Percentiles rank a stretch among this genome's conserved stretches.
phyloP scores from a whole-genome alignment of 2,329 filamentous ascomycete genomes.

The Didymosphaeria variabile region DNA sequence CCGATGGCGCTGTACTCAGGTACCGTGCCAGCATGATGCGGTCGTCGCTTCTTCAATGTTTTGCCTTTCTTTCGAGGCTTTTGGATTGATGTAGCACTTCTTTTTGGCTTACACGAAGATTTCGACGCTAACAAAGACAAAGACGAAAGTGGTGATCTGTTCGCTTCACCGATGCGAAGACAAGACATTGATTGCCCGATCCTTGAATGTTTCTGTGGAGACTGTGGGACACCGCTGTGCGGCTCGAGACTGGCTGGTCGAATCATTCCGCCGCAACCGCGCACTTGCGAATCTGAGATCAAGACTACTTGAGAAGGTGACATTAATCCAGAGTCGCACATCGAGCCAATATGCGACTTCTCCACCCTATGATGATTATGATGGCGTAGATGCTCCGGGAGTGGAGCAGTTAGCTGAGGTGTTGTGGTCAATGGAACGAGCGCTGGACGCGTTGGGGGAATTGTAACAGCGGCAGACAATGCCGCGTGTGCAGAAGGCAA shows the following conservation, averaged over 20 bases:
- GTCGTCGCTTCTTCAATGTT: slow-evolving; percentile 25
- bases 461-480: slow-evolving; percentile 20
- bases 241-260: slow-evolving; percentile 30
- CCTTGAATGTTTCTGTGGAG: slow-evolving; percentile 5
- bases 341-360: slow-evolving; percentile 27
- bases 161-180: neutral
- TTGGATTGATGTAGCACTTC: neutral
- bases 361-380: slow-evolving; percentile 31
- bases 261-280: slow-evolving; percentile 42
- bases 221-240: slow-evolving; percentile 22
- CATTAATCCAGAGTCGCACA: neutral
- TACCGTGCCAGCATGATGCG: neutral
- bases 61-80: slow-evolving; percentile 22
- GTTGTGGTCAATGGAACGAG: slow-evolving; percentile 35
- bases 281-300: slow-evolving; percentile 22
- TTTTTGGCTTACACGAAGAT: neutral
- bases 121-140: neutral
- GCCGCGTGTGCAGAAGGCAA: slow-evolving; percentile 11
- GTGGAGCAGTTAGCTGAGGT: slow-evolving; percentile 25
- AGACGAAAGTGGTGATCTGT: neutral
- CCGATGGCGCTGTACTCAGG: slow-evolving; percentile 10
- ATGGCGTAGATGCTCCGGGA: slow-evolving; percentile 34
- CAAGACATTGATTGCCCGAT: slow-evolving; percentile 7
- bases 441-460: slow-evolving; percentile 27
- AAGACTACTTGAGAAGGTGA: slow-evolving; percentile 14